Percentiles rank a stretch among this genome's conserved stretches.
phyloP scores from a whole-genome alignment of 257 asterid species.

The Gentiana straminea region DNA sequence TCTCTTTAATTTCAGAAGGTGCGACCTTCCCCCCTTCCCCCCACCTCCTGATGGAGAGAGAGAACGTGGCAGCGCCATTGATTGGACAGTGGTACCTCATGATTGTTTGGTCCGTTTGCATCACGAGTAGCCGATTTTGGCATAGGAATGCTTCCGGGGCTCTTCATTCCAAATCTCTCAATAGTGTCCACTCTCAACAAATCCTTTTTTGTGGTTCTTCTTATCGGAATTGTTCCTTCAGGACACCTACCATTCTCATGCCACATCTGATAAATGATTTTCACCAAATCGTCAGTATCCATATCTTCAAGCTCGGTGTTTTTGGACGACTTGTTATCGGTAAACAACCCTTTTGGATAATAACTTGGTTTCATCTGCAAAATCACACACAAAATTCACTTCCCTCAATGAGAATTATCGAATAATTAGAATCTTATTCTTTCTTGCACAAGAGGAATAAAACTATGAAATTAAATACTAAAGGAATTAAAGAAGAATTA shows the following conservation, averaged over 20 bases:
- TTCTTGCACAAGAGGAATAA: no score
- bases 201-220: conserved; percentile 62
- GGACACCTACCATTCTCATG: conserved; percentile 72
- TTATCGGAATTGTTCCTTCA: conserved; percentile 64
- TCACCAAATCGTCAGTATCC: conserved; percentile 13
- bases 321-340: conserved; percentile 13
- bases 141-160: conserved; percentile 25
- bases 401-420: background rate
- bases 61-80: no score
- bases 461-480: no score
- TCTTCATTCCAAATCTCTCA: conserved; percentile 59
- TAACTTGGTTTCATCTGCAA: conserved; percentile 63
- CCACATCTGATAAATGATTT: conserved; percentile 49
- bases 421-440: background rate
- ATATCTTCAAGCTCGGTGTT: conserved; percentile 7
- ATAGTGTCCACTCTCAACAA: conserved; percentile 52
- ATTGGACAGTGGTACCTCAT: conserved; percentile 39
- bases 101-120: conserved; percentile 54
- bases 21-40: no score
- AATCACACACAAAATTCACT: background rate
- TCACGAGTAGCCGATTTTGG: conserved; percentile 53
- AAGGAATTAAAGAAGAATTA: no score
- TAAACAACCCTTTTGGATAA: conserved; percentile 35
- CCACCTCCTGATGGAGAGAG: no score
- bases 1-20: no score